Evolutionary conservation across 2,329 filamentous ascomycete species (phyloP).

Genomic region (Aspergillus uvarum): DNA sequence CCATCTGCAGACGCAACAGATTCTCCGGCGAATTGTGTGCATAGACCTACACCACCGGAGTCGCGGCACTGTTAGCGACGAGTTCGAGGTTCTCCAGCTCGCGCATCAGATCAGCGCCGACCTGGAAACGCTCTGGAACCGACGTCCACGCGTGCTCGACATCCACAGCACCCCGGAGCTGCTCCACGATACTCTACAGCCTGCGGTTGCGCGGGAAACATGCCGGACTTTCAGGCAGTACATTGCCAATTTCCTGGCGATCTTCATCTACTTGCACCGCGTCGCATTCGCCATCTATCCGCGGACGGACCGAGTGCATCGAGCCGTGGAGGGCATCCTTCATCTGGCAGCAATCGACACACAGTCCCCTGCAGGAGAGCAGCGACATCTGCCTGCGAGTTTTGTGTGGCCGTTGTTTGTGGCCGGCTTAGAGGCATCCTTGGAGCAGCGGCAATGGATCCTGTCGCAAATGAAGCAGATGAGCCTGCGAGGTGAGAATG

Average conservation of each 20-base stretch:
- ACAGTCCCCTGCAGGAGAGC: conserved; percentile 1
- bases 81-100: conserved; percentile 40
- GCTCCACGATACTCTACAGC: conserved; percentile 27
- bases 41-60: conserved; percentile 41
- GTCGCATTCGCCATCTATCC: conserved; percentile 41
- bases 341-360: conserved; percentile 33
- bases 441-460: conserved; percentile 35
- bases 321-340: conserved; percentile 38
- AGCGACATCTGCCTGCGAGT: conserved; percentile 27
- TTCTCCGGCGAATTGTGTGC: conserved; percentile 35
- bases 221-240: conserved; percentile 37
- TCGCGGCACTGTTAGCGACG: conserved; percentile 38
- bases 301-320: conserved; percentile 37
- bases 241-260: conserved; percentile 36
- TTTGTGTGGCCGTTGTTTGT: conserved; percentile 39
- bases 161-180: conserved; percentile 31
- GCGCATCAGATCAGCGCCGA: conserved; percentile 38
- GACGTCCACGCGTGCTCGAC: conserved; percentile 33
- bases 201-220: conserved; percentile 27
- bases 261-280: conserved; percentile 38
- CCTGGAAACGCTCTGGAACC: conserved; percentile 36
- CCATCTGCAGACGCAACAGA: conserved; percentile 34
- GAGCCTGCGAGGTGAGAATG: conserved; percentile 16
- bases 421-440: conserved; percentile 34
- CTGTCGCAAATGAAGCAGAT: conserved; percentile 35